Evolutionary conservation across 2,329 filamentous ascomycete species (phyloP), one percentile per base, ranked within the genome.

Genomic region (Blastomyces emzantsi): DNA sequence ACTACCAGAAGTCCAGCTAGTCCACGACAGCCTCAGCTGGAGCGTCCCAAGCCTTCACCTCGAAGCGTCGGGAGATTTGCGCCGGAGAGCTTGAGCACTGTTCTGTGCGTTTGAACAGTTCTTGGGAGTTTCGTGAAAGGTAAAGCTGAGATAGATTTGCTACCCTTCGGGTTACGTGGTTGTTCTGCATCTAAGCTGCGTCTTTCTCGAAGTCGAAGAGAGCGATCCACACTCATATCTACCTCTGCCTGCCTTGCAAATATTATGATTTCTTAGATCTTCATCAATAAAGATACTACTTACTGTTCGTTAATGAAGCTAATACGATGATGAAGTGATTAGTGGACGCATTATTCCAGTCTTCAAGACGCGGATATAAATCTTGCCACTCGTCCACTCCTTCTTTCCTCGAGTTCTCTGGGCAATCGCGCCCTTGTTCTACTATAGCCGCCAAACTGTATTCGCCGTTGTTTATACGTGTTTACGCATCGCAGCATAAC

Each of bases 401-500:
- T 55, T 60, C 60, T 59, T 63, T 51, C 28, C 36, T 58, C n/a
- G 36, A 43, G n/a, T 30, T 28, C 45, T 61, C 54, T 30, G 55
- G 59, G 63, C 58, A 61, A 36, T 30, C 52, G 45, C 52, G 55
- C 63, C 52, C 56, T 33, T 49, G 43, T 28, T 49, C 30, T 22
- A 5, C 22, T 55, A 43, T 62, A 64, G 60, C 77, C 83, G 84
- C 74, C 83, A 87, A 86, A 74, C 81, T 86, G 86, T 86, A 89
- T 86, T 89, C 86, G 69, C 85, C 85, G 78, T 83, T 89, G 70
- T 87, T 88, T 75, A 79, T 87, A 75, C 82, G 84, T 73, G 79
- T 83, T 71, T 79, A 79, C 71, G 79, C 78, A 62, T 77, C 74
- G 66, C 78, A 79, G 70, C 76, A 80, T 71, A 77, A 80, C 66